Evolutionary conservation across 2,329 filamentous ascomycete genomes (phyloP), one percentile per base, ranked within the genome.

Genomic region (Fulvia fulva): DNA sequence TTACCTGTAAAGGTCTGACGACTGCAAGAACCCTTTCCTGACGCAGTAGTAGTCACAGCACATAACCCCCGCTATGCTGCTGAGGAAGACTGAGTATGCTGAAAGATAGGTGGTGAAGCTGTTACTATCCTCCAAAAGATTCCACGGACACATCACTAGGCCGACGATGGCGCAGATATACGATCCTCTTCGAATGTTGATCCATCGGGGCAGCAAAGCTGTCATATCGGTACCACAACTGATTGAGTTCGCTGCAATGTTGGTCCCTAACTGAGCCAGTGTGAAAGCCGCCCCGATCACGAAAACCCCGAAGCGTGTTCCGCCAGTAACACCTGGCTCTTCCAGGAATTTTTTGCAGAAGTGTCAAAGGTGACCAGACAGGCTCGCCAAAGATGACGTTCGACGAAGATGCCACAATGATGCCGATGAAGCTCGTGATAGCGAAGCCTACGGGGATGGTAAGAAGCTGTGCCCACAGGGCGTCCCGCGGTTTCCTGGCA

Each of bases 41-140:
- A 96, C 89, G 56, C 88, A 62, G 74, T 95, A 97, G 78, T 97
- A 97, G 74, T 97, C 92, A 65, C 81, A 83, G 60, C 53, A 56
- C 77, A 96, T 94, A 63, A 96, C 90, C n/a, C 92, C 92, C 0
- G 90, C 91, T 62, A 97, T 95, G 45, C 89, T 91, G 59, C 89
- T 92, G n/a, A 97, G 82, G 76, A 97, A 97, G 57, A 97, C 91
- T 2, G 89, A 91, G 78, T 96, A 96, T 1, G 92, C 88, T 0
- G 89, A 94, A 0, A 97, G 84, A 71, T 96, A 96, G 3, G 90
- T 95, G 0, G 90, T 94, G 77, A 96, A 96, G 74, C 87, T 86
- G 78, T 93, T 96, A 46, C 84, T 84, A 46, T 79, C 79, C 1
- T 82, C 85, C 8, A 96, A 83, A 0, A 96, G 82, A 60, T 89